A percentile compares a stretch with the other conserved stretches of the same genome.
Evolutionary conservation across 2,329 filamentous ascomycete species (phyloP).

Genomic region (Claviceps pazoutovae): DNA sequence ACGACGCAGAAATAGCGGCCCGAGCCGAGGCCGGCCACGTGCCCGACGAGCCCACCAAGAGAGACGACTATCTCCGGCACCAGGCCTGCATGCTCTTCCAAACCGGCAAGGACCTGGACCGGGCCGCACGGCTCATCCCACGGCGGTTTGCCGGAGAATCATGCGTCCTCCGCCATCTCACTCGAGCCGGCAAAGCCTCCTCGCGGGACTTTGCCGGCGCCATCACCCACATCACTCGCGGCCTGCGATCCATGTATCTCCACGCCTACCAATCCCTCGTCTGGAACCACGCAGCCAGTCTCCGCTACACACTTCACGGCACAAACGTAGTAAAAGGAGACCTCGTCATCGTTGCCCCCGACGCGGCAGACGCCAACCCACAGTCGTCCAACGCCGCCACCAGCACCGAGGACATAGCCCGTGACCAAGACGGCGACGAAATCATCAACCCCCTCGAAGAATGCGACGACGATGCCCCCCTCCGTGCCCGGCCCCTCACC

Average conservation of each 20-base stretch:
- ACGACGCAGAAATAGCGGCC: constrained; percentile 46
- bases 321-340: constrained; percentile 67
- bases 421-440: constrained; percentile 44
- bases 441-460: constrained; percentile 28
- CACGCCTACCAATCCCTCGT: constrained; percentile 93
- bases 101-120: constrained; percentile 40
- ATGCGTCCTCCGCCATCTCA: constrained; percentile 65
- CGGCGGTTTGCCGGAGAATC: constrained; percentile 69
- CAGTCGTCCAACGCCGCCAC: constrained; percentile 7
- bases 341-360: constrained; percentile 51
- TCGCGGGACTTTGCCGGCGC: constrained; percentile 67
- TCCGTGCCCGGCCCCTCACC: constrained; percentile 56
- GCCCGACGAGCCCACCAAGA: constrained; percentile 37
- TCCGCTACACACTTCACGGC: constrained; percentile 67
- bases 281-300: constrained; percentile 78
- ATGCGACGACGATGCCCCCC: constrained; percentile 26
- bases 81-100: constrained; percentile 64
- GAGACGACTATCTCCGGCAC: constrained; percentile 69
- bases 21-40: constrained; percentile 24
- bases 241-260: constrained; percentile 83
- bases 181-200: constrained; percentile 29
- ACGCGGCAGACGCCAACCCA: constrained; percentile 16
- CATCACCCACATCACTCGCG: constrained; percentile 64
- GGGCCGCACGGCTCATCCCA: constrained; percentile 57
- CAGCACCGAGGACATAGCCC: constrained; percentile 26